A percentile compares a stretch with the other conserved stretches of the same genome.
phyloP scores from a whole-genome alignment of 192 early-diverging fungal genomes.

The Lunasporangiospora selenospora region DNA sequence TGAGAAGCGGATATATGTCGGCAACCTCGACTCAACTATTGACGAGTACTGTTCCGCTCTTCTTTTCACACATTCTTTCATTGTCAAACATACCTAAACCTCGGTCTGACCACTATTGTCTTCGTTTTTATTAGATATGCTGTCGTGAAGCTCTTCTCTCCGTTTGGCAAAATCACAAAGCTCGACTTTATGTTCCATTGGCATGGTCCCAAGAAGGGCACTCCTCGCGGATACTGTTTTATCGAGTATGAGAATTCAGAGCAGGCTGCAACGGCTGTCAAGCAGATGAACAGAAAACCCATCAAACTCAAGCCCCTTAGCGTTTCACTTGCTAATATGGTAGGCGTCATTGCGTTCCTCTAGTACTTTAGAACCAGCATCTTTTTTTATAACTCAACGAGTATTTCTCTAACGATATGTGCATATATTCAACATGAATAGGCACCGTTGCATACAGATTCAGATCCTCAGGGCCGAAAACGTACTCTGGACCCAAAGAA shows the following conservation, averaged over 20 bases:
- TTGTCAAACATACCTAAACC: too few relatives aligned
- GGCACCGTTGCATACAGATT: conserved; percentile 52
- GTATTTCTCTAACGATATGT: too few relatives aligned
- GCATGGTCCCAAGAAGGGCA: conserved; percentile 67
- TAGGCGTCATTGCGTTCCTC: conserved; percentile 26
- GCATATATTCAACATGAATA: too few relatives aligned
- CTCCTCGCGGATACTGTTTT: conserved; percentile 77
- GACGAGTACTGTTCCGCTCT: conserved; percentile 59
- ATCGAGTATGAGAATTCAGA: conserved; percentile 58
- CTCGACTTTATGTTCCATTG: conserved; percentile 73
- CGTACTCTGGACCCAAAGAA: conserved; percentile 32
- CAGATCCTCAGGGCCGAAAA: conserved; percentile 36
- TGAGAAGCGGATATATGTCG: conserved; percentile 69
- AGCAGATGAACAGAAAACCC: conserved; percentile 57
- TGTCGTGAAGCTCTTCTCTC: conserved; percentile 71
- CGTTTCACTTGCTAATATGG: conserved; percentile 66
- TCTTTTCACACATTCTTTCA: not conserved
- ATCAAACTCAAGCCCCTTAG: conserved; percentile 63
- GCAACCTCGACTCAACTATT: conserved; percentile 67
- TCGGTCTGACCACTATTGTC: too few relatives aligned
- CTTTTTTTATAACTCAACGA: too few relatives aligned
- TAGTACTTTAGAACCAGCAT: too few relatives aligned
- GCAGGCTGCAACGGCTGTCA: conserved; percentile 63
- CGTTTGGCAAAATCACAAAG: conserved; percentile 68
- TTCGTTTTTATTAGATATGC: conserved; percentile 60